Base-by-base conservation (phyloP, 306 rosid species). In the Cucurbita argyrosperma region DNA sequence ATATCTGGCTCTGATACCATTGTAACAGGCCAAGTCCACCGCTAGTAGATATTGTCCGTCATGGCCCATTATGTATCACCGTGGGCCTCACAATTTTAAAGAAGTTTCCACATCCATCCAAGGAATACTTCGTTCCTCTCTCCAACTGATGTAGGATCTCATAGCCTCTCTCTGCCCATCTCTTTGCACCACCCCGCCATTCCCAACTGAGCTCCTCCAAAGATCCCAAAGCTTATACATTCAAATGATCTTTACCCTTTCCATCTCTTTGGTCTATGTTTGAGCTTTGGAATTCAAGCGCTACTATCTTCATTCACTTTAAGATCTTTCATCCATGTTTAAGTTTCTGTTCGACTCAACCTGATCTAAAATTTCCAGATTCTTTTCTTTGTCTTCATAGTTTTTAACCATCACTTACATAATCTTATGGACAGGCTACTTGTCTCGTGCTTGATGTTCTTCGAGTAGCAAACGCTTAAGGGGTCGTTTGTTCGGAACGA, bases 381-480 rank as follows among this genome's bases (percentile, higher is more conserved):
- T 12, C 3, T 56, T 56, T 21, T 56, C 38, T 35, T 11, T 26
- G 2, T 26, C 26, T 26, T 42, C 1, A 53, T 21, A 16, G 4
- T 12, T 15, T 40, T 11, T n/a, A 10, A 30, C 9, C 14, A 23
- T 6, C 60, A 42, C 50, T 77, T 62, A 30, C 18, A 26, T 71
- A 58, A 74, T 71, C 51, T 14, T 69, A 9, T 79, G 82, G 56
- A 57, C 73, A 94, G 99, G 99, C 47, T 94, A 94, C 88, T 83
- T 94, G 83, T 88, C 99, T 46, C 91, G 99, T 71, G 97, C 97
- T 71, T 84, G 97, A 73, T 91, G 99, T 81, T 89, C 97, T 6
- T 83, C 95, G 1, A 87, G 97, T 72, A 97, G 99, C 16, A 87
- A 84, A 8, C 89, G 97, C 80, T 77, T 94, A 86, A 84, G 82